Evolutionary conservation across 1,284 basidiomycete species (phyloP), one percentile per base, ranked within the genome.

Genomic region (Sporisorium exsertum): DNA sequence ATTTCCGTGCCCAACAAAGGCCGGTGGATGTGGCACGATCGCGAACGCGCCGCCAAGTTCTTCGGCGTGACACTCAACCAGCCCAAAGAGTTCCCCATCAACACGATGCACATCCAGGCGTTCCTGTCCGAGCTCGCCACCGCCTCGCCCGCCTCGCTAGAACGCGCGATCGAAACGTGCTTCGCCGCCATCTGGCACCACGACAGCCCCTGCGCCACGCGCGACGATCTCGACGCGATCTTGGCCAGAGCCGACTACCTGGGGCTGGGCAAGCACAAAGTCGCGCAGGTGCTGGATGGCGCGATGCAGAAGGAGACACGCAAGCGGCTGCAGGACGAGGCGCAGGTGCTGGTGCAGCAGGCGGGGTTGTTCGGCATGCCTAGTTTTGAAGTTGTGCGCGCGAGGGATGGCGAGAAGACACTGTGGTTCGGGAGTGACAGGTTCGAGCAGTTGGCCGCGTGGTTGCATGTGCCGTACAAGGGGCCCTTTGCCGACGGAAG

Each of bases 1-100:
- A 80, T 85, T 47, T 63, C 52, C 15, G 81, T 83, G 0, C 63
- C 64, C 2, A 83, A 85, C 67, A 85, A 85, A 63, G 80, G 82
- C 18, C 24, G 40, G 2, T 78, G 72, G 64, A 83, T 84, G 81
- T 53, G 62, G 42, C 50, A 64, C 0, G 80, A 81, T 32, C 78
- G 81, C 8, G 62, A 65, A 1, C 49, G 69, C 8, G 81, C 77
- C 1, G 46, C 62, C 18, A 64, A 37, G n/a, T 81, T 83, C 70
- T 83, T 68, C 49, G 79, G 78, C 32, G 72, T 81, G n/a, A 69
- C 61, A 0, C 70, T 84, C n/a, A 72, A 69, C 47, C 69, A 55
- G 24, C 69, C 82, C 45, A 45, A 59, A 13, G 35, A 47, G 1
- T 84, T 85, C 61, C 82, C 83, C 4, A 77, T 84, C 64, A 72